These are phyloP conservation scores for Rhodamnia rubescens DNA, from an alignment of 345 rosid genomes.

Conservation along the genomic window DNA sequence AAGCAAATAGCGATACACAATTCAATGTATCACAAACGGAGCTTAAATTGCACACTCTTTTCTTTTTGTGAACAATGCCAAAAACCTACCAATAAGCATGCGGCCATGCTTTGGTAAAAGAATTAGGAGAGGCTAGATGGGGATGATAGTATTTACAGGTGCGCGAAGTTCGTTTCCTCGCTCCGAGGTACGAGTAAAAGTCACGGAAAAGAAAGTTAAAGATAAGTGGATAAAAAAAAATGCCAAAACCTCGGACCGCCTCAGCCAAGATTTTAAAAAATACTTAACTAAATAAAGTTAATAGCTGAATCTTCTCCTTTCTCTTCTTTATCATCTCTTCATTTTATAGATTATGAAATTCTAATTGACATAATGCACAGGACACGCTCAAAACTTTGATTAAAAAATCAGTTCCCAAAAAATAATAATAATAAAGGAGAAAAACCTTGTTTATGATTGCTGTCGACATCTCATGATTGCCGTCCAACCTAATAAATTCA, in stretches of 20 bases:
- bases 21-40: too few relatives aligned
- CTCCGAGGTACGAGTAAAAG: too few relatives aligned
- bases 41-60: too few relatives aligned
- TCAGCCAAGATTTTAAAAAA: background rate
- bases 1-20: background rate
- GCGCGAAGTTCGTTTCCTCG: too few relatives aligned
- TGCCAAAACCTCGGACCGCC: background rate
- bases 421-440: background rate
- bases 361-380: accelerated
- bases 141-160: too few relatives aligned
- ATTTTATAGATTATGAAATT: background rate
- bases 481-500: background rate
- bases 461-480: background rate
- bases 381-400: background rate
- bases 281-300: background rate
- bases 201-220: too few relatives aligned
- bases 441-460: background rate
- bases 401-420: background rate
- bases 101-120: too few relatives aligned
- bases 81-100: too few relatives aligned
- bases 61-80: too few relatives aligned
- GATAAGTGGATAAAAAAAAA: too few relatives aligned
- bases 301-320: background rate
- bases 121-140: too few relatives aligned
- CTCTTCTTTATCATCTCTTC: background rate